phyloP scores from a whole-genome alignment of 768 basidiomycete species.

The Lyophyllum decastes region DNA sequence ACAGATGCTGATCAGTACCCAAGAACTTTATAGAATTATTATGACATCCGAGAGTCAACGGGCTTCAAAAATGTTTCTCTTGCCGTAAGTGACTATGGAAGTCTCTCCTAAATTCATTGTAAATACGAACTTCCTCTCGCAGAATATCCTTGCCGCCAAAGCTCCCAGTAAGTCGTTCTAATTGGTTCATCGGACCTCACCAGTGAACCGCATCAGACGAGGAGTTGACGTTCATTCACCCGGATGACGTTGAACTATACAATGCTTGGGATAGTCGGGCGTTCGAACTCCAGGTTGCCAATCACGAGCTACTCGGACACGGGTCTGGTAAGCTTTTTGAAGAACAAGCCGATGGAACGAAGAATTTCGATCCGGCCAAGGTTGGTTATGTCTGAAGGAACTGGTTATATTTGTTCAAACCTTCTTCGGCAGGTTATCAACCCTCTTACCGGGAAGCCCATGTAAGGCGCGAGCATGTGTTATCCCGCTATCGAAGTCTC shows the following conservation, averaged over 20 bases:
- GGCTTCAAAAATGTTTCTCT: conserved; percentile 93
- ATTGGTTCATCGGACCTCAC: background rate
- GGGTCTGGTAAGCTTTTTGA: conserved; percentile 84
- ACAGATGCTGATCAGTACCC: background rate
- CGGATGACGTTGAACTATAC: conserved; percentile 73
- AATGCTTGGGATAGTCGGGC: conserved; percentile 76
- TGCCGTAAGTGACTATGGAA: conserved; percentile 46
- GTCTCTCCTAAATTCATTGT: background rate
- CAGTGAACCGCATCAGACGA: conserved; percentile 49
- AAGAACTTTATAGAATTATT: conserved; percentile 60
- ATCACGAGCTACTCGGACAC: conserved; percentile 86
- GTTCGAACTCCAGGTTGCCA: conserved; percentile 89
- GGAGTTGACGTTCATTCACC: conserved; percentile 79
- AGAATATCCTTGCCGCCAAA: conserved; percentile 89
- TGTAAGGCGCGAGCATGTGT: conserved; percentile 43
- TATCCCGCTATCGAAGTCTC: background rate
- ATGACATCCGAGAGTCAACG: conserved; percentile 75
- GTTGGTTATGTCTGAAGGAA: conserved; percentile 24
- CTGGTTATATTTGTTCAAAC: background rate
- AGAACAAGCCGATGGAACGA: conserved; percentile 71
- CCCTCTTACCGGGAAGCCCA: conserved; percentile 74
- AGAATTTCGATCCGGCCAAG: conserved; percentile 80
- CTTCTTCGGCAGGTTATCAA: conserved; percentile 61
- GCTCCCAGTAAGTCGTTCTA: conserved; percentile 59
- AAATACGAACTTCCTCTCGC: background rate